Evolutionary conservation across 2,329 filamentous ascomycete genomes (phyloP).

Genomic region (Colletotrichum liaoningense): DNA sequence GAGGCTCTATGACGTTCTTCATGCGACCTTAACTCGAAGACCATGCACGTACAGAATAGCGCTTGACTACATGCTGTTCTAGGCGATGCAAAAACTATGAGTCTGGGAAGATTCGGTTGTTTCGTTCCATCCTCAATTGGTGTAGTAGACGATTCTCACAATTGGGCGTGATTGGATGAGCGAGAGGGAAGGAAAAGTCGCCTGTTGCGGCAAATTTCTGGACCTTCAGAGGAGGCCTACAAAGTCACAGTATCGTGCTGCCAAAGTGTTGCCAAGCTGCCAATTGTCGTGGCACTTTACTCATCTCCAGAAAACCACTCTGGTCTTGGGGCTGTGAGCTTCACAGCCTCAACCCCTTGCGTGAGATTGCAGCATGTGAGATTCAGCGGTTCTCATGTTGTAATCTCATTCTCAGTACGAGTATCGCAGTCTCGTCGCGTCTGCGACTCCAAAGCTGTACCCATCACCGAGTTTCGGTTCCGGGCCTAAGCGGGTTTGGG

Average conservation of each 20-base stretch:
- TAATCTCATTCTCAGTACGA: neutral
- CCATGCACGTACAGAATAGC: too few species aligned
- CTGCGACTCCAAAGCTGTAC: neutral
- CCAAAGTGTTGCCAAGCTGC: neutral
- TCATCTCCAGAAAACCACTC: neutral
- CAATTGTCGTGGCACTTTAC: neutral
- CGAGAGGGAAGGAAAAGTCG: too few species aligned
- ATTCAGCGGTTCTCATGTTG: neutral
- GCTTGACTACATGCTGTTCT: too few species aligned
- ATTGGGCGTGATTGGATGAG: too few species aligned
- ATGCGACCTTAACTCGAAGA: neutral
- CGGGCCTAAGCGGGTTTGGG: neutral
- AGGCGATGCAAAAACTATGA: too few species aligned
- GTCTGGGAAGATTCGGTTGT: neutral
- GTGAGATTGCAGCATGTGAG: neutral
- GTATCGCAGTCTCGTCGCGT: neutral
- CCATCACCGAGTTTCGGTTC: neutral
- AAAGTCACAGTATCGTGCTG: neutral
- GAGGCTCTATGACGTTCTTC: neutral
- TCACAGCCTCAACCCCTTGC: neutral
- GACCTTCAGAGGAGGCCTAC: too few species aligned
- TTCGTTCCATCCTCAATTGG: neutral
- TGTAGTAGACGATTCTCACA: neutral
- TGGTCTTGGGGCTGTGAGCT: neutral
- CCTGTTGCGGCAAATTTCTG: too few species aligned